Base-by-base conservation (phyloP, 1,284 basidiomycete species). In the Apiotrichum veenhuisii region DNA sequence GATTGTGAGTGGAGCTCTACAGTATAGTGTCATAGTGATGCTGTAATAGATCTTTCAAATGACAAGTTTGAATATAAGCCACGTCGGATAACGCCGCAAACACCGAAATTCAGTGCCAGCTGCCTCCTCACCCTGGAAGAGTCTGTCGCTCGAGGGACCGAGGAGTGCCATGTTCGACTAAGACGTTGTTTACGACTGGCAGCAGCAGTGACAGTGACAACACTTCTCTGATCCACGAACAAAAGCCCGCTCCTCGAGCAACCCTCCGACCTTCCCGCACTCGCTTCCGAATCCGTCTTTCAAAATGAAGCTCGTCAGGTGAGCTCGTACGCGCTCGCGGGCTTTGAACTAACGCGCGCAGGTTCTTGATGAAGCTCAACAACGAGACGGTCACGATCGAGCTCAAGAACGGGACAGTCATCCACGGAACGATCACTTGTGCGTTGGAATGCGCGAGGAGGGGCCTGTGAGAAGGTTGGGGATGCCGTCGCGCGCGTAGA, bases 301-400 rank as follows among this genome's bases (percentile, higher is more conserved):
- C 73, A 77, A 46, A 56, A 79, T 79, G 78, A 79, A 79, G 77
- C 73, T 79, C 72, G 78, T 79, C 72, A 75, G 77, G 77, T 77
- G 64, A 45, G 70, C 54, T 22, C 15, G 1, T 3, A n/a, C 15
- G 47, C 14, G 23, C 17, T 10, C 14, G 17, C 22, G 38, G 27
- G 23, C 37, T 41, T 22, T 23, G 27, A 23, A 23, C 50, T 37
- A 14, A 52, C 42, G 36, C 7, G 7, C n/a, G 25, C 56, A 95
- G 92, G 77, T 95, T 97, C 80, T 85, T 97, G 83, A 98, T 98
- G 95, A 98, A 98, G 84, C 81, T 98, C 80, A 96, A 97, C 84
- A 98, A 98, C 78, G 95, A 98, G 84, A 95, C 93, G 68, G 94
- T 98, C 66, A 92, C 93, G 64, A 87, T 98, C 76, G 94, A 98